phyloP scores from a whole-genome alignment of 257 asterid species.

The Solanum virginianum region DNA sequence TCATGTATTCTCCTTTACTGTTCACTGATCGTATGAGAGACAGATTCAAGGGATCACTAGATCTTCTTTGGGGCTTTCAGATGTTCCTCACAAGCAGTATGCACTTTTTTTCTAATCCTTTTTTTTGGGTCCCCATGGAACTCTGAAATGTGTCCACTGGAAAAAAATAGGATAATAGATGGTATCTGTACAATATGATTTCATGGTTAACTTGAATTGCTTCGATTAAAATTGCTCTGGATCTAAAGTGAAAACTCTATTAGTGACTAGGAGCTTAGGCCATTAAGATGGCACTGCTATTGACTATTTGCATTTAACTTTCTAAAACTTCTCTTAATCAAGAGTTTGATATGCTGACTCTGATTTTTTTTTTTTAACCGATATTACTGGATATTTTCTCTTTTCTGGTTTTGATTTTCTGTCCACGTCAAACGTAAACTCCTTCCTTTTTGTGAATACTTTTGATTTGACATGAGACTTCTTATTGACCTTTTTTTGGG shows the following conservation, averaged over 20 bases:
- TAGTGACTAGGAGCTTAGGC: neutral
- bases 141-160: neutral
- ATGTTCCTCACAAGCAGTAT: constrained; percentile 94
- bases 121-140: neutral
- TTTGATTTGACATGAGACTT: neutral
- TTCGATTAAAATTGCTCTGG: neutral
- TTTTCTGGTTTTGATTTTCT: neutral
- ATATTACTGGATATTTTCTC: neutral
- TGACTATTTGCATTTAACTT: neutral
- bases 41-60: constrained; percentile 66
- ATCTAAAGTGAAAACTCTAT: neutral
- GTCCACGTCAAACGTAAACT: neutral
- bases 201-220: neutral
- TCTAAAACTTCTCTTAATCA: neutral
- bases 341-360: neutral
- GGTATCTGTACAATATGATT: neutral
- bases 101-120: constrained; percentile 9
- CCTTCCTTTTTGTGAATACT: neutral
- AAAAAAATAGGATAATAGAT: neutral
- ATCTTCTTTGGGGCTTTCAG: constrained; percentile 75
- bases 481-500: neutral
- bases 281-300: neutral
- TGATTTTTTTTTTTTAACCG: too few species aligned
- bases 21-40: constrained; percentile 68
- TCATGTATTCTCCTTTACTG: constrained; percentile 83